These are phyloP conservation scores for Rostrohypoxylon terebratum DNA, from an alignment of 495 filamentous ascomycete genomes.

Conservation along the genomic window DNA sequence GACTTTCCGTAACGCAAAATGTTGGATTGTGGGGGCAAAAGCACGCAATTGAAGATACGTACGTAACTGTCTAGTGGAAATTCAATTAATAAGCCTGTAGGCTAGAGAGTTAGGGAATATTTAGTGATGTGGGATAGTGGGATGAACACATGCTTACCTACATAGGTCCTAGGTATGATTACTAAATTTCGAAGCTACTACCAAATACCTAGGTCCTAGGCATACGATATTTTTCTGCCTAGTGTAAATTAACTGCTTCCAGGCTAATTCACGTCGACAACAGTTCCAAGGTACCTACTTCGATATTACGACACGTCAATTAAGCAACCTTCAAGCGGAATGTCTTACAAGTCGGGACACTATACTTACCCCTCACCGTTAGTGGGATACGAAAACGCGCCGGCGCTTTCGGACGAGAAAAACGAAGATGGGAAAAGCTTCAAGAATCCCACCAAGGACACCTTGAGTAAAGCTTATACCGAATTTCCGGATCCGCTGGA, in stretches of 20 bases:
- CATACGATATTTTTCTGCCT: neutral
- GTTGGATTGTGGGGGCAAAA: conserved; percentile 13
- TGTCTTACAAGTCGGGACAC: conserved; percentile 30
- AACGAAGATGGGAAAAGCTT: conserved; percentile 75
- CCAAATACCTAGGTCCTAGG: too few species aligned
- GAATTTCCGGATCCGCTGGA: conserved; percentile 72
- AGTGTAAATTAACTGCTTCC: neutral
- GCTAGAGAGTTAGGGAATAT: neutral
- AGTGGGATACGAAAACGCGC: conserved; percentile 71
- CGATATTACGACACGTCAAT: neutral
- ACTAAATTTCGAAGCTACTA: neutral
- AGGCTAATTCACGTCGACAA: neutral
- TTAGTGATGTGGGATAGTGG: neutral
- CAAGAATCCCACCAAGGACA: conserved; percentile 67
- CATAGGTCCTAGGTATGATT: neutral
- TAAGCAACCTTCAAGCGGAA: neutral
- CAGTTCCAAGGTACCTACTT: neutral
- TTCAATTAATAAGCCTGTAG: neutral
- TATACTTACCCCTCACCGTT: conserved; percentile 74
- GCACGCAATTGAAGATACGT: conserved; percentile 13
- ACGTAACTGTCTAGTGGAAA: neutral
- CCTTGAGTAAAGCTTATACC: conserved; percentile 72
- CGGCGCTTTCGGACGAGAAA: conserved; percentile 71
- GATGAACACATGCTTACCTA: conserved; percentile 1
- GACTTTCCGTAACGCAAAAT: conserved; percentile 13